Evolutionary conservation across 305 asterid species (phyloP).

Genomic region (Fraxinus albicans): DNA sequence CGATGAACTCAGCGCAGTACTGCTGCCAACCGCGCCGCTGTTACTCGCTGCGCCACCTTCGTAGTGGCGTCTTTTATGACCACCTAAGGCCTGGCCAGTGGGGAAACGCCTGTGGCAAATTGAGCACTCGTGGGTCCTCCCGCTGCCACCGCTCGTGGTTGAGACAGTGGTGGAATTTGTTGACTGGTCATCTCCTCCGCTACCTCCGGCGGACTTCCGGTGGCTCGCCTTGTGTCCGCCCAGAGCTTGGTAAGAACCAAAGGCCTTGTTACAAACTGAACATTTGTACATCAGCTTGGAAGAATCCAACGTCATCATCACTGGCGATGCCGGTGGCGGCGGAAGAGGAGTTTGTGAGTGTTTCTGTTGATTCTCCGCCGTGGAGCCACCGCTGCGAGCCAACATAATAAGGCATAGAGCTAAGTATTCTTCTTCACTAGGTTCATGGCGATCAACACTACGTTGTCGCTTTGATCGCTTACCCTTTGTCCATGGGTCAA

Average conservation of each 20-base stretch:
- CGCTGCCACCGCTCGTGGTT: conserved; percentile 20
- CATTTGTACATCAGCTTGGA: conserved; percentile 42
- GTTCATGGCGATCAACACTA: conserved; percentile 21
- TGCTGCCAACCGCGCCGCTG: conserved; percentile 21
- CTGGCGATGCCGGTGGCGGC: conserved; percentile 12
- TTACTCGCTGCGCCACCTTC: conserved; percentile 50
- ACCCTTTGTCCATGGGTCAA: conserved; percentile 50
- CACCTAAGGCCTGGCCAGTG: conserved; percentile 82
- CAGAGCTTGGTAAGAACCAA: conserved; percentile 69
- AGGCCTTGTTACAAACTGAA: conserved; percentile 56
- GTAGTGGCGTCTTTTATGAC: conserved; percentile 87
- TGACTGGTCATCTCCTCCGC: conserved; percentile 24
- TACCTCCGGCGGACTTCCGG: conserved; percentile 33
- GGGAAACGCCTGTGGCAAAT: conserved; percentile 74
- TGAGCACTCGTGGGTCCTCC: conserved; percentile 63
- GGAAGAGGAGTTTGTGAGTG: conserved; percentile 13
- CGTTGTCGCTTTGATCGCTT: conserved; percentile 63
- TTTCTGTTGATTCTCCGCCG: not conserved
- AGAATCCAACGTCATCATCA: not conserved
- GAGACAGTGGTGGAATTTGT: conserved; percentile 27
- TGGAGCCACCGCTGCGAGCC: conserved; percentile 47
- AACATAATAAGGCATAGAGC: conserved; percentile 76
- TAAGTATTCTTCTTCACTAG: conserved; percentile 57
- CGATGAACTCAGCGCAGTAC: conserved; percentile 34
- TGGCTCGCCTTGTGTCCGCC: conserved; percentile 95